phyloP scores from a whole-genome alignment of 2,329 filamentous ascomycete species.

The Periconia sp. region DNA sequence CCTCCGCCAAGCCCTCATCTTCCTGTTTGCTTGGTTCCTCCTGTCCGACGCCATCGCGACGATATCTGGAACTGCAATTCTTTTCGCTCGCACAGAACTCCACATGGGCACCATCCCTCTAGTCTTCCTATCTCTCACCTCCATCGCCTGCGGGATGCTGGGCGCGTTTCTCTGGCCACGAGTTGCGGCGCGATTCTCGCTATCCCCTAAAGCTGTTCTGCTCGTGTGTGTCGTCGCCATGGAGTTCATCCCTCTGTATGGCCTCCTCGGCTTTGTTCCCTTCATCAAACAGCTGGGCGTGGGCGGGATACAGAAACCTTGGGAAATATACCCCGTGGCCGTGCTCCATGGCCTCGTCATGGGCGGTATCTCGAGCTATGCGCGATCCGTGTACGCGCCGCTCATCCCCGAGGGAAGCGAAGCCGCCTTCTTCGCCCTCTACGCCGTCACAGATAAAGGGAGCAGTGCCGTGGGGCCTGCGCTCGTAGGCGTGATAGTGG shows the following conservation, averaged over 20 bases:
- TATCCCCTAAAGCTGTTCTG: slow-evolving; percentile 79
- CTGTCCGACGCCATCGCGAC: slow-evolving; percentile 91
- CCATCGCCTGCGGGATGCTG: slow-evolving; percentile 78
- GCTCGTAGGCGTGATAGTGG: slow-evolving; percentile 86
- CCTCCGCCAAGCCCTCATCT: slow-evolving; percentile 71
- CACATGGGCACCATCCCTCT: slow-evolving; percentile 84
- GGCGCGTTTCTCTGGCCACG: slow-evolving; percentile 87
- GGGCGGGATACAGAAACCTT: slow-evolving; percentile 78
- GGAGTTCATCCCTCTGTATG: slow-evolving; percentile 87
- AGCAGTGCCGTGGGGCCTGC: slow-evolving; percentile 88
- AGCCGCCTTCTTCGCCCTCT: slow-evolving; percentile 89
- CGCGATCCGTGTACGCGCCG: slow-evolving; percentile 84
- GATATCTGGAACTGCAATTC: slow-evolving; percentile 87
- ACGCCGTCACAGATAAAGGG: slow-evolving; percentile 94
- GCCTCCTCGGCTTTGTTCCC: slow-evolving; percentile 79
- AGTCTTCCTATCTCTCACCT: slow-evolving; percentile 86
- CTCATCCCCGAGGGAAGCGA: slow-evolving; percentile 90
- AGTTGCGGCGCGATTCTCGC: slow-evolving; percentile 66
- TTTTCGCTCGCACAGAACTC: slow-evolving; percentile 89
- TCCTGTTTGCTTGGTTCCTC: slow-evolving; percentile 85
- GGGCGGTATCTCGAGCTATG: slow-evolving; percentile 84
- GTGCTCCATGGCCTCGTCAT: slow-evolving; percentile 87
- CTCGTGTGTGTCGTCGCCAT: slow-evolving; percentile 82
- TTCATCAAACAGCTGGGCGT: slow-evolving; percentile 72
- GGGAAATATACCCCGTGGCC: slow-evolving; percentile 90